phyloP scores from a whole-genome alignment of 257 asterid genomes.

The Striga asiatica region DNA sequence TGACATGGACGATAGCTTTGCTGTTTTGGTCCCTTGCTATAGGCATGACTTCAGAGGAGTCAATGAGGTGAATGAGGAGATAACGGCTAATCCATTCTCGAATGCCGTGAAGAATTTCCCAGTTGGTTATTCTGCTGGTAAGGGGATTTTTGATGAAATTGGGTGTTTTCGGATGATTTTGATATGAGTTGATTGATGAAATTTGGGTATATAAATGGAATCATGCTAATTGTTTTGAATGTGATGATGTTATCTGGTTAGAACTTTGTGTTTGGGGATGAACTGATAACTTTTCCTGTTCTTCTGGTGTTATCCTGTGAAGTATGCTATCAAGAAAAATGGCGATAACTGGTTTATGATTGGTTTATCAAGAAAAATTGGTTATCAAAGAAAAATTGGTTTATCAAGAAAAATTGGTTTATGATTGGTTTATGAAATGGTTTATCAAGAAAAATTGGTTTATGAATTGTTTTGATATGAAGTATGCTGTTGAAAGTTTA shows the following conservation, averaged over 20 bases:
- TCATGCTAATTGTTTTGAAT: not conserved
- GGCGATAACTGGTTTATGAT: too few species aligned
- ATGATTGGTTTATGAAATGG: too few species aligned
- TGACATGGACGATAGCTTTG: conserved; percentile 70
- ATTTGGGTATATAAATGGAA: too few species aligned
- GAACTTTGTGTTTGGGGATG: not conserved
- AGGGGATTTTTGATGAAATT: conserved; percentile 16
- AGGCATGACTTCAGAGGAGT: conserved; percentile 9
- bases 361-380: too few species aligned
- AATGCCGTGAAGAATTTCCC: conserved; percentile 49
- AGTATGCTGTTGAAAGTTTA: too few species aligned
- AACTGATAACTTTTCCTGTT: too few species aligned
- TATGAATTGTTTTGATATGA: too few species aligned
- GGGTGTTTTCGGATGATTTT: not conserved
- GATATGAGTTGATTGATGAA: not conserved
- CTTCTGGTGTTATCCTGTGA: too few species aligned
- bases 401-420: too few species aligned
- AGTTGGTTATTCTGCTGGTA: conserved; percentile 52
- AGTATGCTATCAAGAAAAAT: too few species aligned
- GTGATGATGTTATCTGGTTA: not conserved
- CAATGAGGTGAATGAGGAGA: conserved; percentile 14
- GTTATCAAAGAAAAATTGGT: too few species aligned
- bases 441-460: too few species aligned
- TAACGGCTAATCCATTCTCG: conserved; percentile 34
- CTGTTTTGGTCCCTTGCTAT: conserved; percentile 92